phyloP scores from a whole-genome alignment of 1,284 basidiomycete genomes.

The Rhodotorula sp. region DNA sequence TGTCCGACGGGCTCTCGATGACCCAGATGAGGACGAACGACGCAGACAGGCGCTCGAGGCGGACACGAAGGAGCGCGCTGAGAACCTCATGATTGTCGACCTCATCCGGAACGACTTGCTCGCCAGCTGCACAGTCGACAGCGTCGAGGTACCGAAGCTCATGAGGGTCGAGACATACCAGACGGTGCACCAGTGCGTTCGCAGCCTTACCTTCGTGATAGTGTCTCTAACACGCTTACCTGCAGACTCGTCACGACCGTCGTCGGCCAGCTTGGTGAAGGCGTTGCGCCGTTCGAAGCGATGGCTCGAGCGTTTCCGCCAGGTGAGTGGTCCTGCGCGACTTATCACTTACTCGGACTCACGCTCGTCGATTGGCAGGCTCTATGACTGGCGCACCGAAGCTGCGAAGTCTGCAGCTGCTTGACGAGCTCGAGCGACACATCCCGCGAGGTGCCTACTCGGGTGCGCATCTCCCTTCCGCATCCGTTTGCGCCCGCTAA shows the following conservation, averaged over 20 bases:
- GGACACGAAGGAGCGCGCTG: conserved; percentile 88
- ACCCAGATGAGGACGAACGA: conserved; percentile 45
- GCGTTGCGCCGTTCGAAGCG: conserved; percentile 59
- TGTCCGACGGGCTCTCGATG: conserved; percentile 24
- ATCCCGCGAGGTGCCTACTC: conserved; percentile 77
- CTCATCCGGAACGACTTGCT: conserved; percentile 88
- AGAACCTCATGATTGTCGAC: conserved; percentile 99
- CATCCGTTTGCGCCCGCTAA: no score
- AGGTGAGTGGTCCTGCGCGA: conserved; percentile 53
- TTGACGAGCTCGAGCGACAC: conserved; percentile 73
- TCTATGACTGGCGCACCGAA: conserved; percentile 96
- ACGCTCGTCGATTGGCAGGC: no score
- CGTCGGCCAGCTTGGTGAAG: conserved; percentile 70
- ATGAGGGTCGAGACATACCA: conserved; percentile 89
- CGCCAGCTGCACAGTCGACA: conserved; percentile 65
- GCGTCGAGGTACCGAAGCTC: conserved; percentile 78
- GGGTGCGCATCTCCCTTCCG: no score
- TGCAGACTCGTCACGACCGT: conserved; percentile 80
- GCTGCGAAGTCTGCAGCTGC: conserved; percentile 84
- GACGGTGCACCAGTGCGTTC: conserved; percentile 75
- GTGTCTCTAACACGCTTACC: no score
- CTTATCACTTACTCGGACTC: no score
- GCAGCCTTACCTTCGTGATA: neutral
- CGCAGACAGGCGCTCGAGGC: conserved; percentile 58
- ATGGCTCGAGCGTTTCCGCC: conserved; percentile 65